Evolutionary conservation across 192 early-diverging fungal genomes (phyloP), one percentile per base, ranked within the genome.

Genomic region (Rhizoclosmatium sp.): DNA sequence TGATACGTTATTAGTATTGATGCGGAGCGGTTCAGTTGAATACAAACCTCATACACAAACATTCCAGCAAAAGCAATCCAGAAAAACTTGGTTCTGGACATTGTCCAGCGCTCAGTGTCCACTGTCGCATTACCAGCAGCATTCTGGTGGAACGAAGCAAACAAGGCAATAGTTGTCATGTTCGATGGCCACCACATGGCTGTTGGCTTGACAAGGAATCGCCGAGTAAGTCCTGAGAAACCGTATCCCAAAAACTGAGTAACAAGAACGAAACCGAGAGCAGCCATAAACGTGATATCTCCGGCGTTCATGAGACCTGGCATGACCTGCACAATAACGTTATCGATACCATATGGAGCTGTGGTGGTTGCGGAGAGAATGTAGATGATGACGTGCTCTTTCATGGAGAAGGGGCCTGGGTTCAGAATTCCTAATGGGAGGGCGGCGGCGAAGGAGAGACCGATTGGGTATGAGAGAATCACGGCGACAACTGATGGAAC

Each of bases 151-250:
- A 78, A 67, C 39, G 46, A 44, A 40, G n/a, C 48, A 16, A 78
- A 64, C 41, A 78, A 71, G 67, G 76, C 76, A 10, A 78, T 42
- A 45, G 62, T 90, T 56, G 93, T 85, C 47, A 98, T 85, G 65
- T 88, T 92, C 31, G 84, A 71, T 10, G 95, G 95, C 94, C 94
- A 98, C 54, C 95, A 86, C 95, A 97, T 96, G 5, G 91, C 84
- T 3, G 93, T 84, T 16, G 95, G 95, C 56, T 93, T 91, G 3
- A 97, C 95, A n/a, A 97, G 87, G 82, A 91, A 94, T 19, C 89
- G 31, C 0, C 31, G 31, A 31, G 31, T 31, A 31, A 31, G 31
- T 31, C 31, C 31, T 31, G 31, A 31, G 31, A 31, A 31, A 31
- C 31, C 31, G 31, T 31, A 31, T 31, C 31, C 31, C 31, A 31